Evolutionary conservation across 1,284 basidiomycete species (phyloP).

Genomic region (Ustilago trichophora): DNA sequence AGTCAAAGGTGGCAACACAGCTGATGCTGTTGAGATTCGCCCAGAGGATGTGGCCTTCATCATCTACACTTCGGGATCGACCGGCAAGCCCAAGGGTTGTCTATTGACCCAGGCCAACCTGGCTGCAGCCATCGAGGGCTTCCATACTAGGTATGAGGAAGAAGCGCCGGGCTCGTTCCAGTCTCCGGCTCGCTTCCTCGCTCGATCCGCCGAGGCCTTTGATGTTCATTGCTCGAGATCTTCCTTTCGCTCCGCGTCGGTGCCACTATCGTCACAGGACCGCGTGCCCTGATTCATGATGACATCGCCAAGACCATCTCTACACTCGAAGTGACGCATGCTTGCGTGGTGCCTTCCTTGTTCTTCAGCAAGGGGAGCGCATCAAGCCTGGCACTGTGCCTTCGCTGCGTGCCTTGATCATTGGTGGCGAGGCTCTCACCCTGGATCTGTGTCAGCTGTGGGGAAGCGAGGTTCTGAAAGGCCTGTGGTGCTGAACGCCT

Average conservation of each 20-base stretch:
- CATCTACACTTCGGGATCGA: constrained; percentile 63
- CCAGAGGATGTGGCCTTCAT: constrained; percentile 56
- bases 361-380: constrained; percentile 55
- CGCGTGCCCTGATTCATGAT: constrained; percentile 51
- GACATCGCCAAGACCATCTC: constrained; percentile 60
- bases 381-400: constrained; percentile 52
- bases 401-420: constrained; percentile 51
- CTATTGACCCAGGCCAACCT: constrained; percentile 56
- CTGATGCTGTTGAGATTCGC: neutral
- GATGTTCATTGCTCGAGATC: constrained; percentile 66
- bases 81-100: constrained; percentile 62
- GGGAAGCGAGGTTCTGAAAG: constrained; percentile 37
- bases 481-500: constrained; percentile 58
- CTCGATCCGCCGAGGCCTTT: constrained; percentile 62
- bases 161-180: constrained; percentile 47
- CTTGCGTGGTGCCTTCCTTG: constrained; percentile 63
- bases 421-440: constrained; percentile 61
- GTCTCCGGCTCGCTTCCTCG: constrained; percentile 52
- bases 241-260: constrained; percentile 61
- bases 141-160: constrained; percentile 40
- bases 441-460: constrained; percentile 51
- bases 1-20: neutral
- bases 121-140: constrained; percentile 52
- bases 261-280: constrained; percentile 61
- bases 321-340: constrained; percentile 55